phyloP scores from a whole-genome alignment of 2,329 filamentous ascomycete genomes.

The Pseudodiploospora longispora region DNA sequence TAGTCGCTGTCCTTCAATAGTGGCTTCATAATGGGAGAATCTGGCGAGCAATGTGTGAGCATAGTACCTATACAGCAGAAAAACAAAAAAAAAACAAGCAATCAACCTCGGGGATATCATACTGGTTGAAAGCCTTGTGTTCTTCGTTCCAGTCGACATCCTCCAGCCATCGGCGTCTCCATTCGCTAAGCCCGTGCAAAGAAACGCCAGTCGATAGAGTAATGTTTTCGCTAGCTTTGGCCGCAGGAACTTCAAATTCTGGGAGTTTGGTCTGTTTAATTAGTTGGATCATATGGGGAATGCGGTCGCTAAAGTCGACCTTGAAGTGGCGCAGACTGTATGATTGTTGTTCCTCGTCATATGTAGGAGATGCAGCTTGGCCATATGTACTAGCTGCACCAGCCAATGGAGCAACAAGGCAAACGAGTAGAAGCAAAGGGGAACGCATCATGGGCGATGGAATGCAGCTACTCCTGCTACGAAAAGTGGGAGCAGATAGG shows the following conservation, averaged over 20 bases:
- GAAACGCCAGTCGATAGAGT: constrained; percentile 6
- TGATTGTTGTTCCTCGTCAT: no score
- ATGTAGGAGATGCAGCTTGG: no score
- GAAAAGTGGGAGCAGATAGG: no score
- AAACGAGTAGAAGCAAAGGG: no score
- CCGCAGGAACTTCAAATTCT: constrained; percentile 1
- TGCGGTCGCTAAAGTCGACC: constrained; percentile 6
- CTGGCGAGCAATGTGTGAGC: not conserved
- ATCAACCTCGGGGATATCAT: not conserved
- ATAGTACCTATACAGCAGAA: not conserved
- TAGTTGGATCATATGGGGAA: constrained; percentile 17
- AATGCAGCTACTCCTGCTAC: no score
- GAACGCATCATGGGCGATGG: no score
- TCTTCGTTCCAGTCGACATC: constrained; percentile 14
- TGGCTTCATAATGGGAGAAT: constrained; percentile 9
- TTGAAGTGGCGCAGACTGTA: no score
- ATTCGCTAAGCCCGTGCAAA: constrained; percentile 7
- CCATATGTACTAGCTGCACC: no score
- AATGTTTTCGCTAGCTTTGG: not conserved
- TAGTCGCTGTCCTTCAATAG: constrained; percentile 14
- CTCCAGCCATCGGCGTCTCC: constrained; percentile 10
- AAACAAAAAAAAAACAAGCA: not conserved
- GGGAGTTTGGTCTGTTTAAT: constrained; percentile 8
- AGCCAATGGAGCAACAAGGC: no score
- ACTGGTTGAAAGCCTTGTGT: constrained; percentile 12